These are phyloP conservation scores for Camelina neglecta DNA, from an alignment of 345 rosid species.

Conservation along the genomic window DNA sequence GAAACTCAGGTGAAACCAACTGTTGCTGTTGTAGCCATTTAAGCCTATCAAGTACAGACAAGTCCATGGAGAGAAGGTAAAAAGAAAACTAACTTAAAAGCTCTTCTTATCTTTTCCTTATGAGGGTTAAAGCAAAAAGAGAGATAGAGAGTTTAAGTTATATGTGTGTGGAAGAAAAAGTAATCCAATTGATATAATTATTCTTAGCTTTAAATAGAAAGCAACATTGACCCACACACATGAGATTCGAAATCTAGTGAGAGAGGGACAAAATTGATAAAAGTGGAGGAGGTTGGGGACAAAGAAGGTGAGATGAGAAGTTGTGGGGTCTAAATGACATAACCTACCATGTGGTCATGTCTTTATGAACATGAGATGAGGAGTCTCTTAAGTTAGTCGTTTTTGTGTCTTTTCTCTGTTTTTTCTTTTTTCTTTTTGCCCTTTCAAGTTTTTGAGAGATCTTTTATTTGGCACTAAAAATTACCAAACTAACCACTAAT, in stretches of 20 bases:
- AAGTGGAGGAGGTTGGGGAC: conserved; percentile 46
- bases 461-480: not conserved
- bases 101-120: conserved; percentile 36
- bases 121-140: conserved; percentile 27
- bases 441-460: conserved; percentile 46
- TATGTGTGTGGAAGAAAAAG: conserved; percentile 32
- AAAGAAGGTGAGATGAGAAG: conserved; percentile 45
- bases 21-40: conserved; percentile 51
- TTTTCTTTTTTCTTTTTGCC: conserved; percentile 21
- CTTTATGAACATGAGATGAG: conserved; percentile 42
- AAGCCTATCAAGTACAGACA: conserved; percentile 48
- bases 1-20: conserved; percentile 39
- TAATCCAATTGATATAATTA: conserved; percentile 40
- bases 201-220: conserved; percentile 46
- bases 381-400: conserved; percentile 37
- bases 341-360: conserved; percentile 50
- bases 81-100: conserved; percentile 4
- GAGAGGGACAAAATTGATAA: conserved; percentile 45
- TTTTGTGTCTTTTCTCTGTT: conserved; percentile 37
- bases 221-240: conserved; percentile 50
- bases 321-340: conserved; percentile 48
- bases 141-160: conserved; percentile 29
- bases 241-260: conserved; percentile 45
- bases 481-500: not conserved
- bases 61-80: conserved; percentile 45